Base-by-base conservation (phyloP, 2,329 filamentous ascomycete species). In the Monosporascus sp. region DNA sequence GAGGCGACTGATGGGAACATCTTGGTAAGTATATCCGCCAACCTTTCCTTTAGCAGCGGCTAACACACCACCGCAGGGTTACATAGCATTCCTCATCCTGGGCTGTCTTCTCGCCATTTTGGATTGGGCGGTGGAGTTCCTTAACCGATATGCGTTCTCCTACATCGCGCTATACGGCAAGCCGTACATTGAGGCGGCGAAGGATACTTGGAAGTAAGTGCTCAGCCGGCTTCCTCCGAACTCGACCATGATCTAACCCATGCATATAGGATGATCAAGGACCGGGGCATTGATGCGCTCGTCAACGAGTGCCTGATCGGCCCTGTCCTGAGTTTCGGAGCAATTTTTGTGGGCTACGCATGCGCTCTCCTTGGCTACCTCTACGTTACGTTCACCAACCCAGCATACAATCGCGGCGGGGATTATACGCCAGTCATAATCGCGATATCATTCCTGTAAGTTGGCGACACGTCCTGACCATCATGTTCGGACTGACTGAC, bases 131-230 rank as follows among this genome's bases (percentile, higher is more conserved):
- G 83, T 94, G 1, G 79, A 90, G 59, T 94, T 96, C 65, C 78
- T 96, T 72, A 97, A 97, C 72, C 85, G 90, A 62, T 96, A 95
- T 62, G 91, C 91, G 1, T 96, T 95, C 71, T 91, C 86, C 31
- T 90, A 97, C 67, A 96, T 97, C 65, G 91, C 93, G 0, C 77
- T 97, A 0, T 97, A 97, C 67, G 93, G 93, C 18, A 95, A 95
- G 70, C 75, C 88, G 1, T 97, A 97, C 67, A 81, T 97, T 51
- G 78, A 84, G 1, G 89, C 91, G 0, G 91, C 92, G 37, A 96
- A 95, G 72, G 89, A 90, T 62, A 96, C 90, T 0, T 96, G 90
- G 89, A 83, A 66, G 61, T 81, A 68, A 64, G 74, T 75, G 7
- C 35, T n/a, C 17, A 14, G 45, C 31, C 25, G 38, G 14, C 35